These are phyloP conservation scores for Aureoboletus auriporus DNA, from an alignment of 768 basidiomycete genomes.

Conservation along the genomic window DNA sequence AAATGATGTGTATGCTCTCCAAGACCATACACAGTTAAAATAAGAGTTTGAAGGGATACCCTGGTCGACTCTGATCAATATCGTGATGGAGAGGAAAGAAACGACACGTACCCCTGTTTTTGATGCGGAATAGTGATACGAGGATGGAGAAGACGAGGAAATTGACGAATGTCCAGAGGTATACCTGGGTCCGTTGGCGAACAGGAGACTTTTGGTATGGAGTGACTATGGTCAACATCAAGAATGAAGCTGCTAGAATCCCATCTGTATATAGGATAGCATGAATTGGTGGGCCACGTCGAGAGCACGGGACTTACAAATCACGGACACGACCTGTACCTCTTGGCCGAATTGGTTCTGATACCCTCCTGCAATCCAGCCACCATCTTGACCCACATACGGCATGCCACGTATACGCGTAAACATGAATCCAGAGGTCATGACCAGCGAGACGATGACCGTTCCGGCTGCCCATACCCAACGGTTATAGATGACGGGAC, in stretches of 20 bases:
- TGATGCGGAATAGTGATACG: slow-evolving; percentile 82
- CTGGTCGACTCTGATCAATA: slow-evolving; percentile 31
- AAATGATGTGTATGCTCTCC: no score
- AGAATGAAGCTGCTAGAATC: slow-evolving; percentile 68
- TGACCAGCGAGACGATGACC: slow-evolving; percentile 63
- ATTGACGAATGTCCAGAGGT: slow-evolving; percentile 81
- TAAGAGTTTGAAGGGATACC: slow-evolving; percentile 79
- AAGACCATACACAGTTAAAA: slow-evolving; percentile 37
- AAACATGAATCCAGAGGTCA: slow-evolving; percentile 97
- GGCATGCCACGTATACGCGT: slow-evolving; percentile 84
- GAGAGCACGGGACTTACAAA: slow-evolving; percentile 59
- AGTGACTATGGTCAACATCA: slow-evolving; percentile 76
- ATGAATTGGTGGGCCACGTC: background rate
- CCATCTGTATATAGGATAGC: slow-evolving; percentile 57
- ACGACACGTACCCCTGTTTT: slow-evolving; percentile 70
- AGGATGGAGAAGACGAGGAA: slow-evolving; percentile 85
- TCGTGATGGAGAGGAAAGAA: background rate
- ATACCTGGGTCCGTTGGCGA: slow-evolving; percentile 82
- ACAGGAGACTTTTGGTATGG: slow-evolving; percentile 70
- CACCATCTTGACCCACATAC: slow-evolving; percentile 56
- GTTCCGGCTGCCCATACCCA: slow-evolving; percentile 77
- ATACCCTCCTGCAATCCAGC: slow-evolving; percentile 87
- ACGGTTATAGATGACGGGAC: slow-evolving; percentile 62
- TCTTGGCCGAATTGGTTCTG: slow-evolving; percentile 92
- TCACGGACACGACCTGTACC: slow-evolving; percentile 76